Base-by-base conservation (phyloP, 495 filamentous ascomycete species). In the Aspergillus steynii region DNA sequence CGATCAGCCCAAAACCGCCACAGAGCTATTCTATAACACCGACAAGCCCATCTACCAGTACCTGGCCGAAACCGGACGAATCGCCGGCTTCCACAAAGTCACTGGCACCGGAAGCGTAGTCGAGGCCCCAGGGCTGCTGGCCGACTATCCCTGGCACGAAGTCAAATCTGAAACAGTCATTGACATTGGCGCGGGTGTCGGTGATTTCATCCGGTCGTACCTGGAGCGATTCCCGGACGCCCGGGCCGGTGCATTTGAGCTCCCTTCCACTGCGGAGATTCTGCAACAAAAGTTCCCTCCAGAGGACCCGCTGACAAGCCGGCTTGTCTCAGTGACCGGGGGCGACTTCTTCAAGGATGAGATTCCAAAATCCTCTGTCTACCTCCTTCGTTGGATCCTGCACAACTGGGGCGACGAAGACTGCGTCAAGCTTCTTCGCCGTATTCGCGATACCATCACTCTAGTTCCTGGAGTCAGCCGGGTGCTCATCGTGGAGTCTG, bases 71-170 rank as follows among this genome's bases (percentile, higher is more conserved):
- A 14, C 34, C 3, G 57, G 57, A 31, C 45, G 57, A 31, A 25
- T 59, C 28, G 12, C 57, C 3, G 9, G 20, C 8, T 53, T 59
- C 10, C 57, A 59, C 31, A 29, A 31, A n/a, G 53, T 50, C 1
- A 29, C 53, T 27, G 47, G 42, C 26, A 50, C 29, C 31, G 57
- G 57, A 42, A 50, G 49, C 10, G 45, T 34, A 20, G 57, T 50
- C 8, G 49, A 59, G 20, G 50, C 57, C 7, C 57, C 57, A 25
- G 57, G 57, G 2, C 32, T 59, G 12, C 26, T 53, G 49, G 57
- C 49, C 49, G 57, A 59, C 25, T 59, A 59, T 29, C 57, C 57
- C 8, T 59, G 57, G 57, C n/a, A 47, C 20, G 57, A 59, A 50
- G 29, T 59, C 31, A 28, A n/a, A 7, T 29, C 8, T 5, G 32